These are phyloP conservation scores for Dittrichia graveolens DNA, from an alignment of 129 eudicot genomes.

Conservation along the genomic window DNA sequence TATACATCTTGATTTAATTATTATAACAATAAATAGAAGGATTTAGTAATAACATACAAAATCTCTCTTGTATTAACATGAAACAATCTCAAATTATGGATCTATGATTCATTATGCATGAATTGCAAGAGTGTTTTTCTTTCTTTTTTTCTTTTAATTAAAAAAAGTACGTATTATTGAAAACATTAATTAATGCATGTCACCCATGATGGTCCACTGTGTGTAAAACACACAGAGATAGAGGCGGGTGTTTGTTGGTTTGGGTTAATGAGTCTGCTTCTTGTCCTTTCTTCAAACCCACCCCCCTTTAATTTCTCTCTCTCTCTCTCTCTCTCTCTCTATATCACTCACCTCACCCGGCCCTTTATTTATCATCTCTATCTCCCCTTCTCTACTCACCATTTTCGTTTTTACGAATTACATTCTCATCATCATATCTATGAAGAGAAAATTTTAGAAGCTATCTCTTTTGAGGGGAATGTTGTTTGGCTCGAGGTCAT, in stretches of 20 bases:
- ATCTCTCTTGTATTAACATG: no score
- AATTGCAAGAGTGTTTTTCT: background rate
- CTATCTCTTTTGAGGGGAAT: conserved; percentile 45
- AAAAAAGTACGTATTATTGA: background rate
- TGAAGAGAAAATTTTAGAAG: conserved; percentile 7
- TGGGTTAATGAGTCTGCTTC: conserved; percentile 35
- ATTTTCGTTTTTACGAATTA: conserved; percentile 14
- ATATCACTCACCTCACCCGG: conserved; percentile 17
- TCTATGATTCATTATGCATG: background rate
- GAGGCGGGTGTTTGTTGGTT: conserved; percentile 34
- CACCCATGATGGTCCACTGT: conserved; percentile 27
- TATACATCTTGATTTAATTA: no score
- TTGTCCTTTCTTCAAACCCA: conserved; percentile 30
- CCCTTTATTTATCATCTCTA: conserved; percentile 46
- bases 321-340: background rate
- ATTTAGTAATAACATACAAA: no score
- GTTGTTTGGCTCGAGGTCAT: conserved; percentile 51
- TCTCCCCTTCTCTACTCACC: conserved; percentile 29
- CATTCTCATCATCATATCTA: background rate
- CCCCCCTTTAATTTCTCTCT: background rate
- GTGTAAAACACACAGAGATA: conserved; percentile 21
- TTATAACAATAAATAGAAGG: no score
- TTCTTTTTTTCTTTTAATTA: no score
- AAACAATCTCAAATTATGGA: no score
- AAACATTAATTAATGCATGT: conserved; percentile 7